A percentile compares a stretch with the other conserved stretches of the same genome.
Conservation (phyloP, 2,329 filamentous ascomycete species). For the Dryadomyces quercus-mongolicae region DNA sequence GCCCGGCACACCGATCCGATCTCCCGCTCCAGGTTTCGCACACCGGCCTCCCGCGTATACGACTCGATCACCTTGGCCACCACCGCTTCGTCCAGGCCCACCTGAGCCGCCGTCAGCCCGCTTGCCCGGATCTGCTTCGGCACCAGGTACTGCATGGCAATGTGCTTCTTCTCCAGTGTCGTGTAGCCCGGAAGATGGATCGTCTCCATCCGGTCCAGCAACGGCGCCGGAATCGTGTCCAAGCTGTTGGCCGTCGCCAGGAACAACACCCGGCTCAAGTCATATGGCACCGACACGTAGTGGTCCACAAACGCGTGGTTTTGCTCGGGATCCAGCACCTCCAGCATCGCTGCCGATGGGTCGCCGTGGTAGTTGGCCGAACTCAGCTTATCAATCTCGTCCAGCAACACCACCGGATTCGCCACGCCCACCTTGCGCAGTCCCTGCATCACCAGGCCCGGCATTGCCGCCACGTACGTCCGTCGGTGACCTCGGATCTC, state of each 20-base stretch:
- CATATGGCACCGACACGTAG: slow-evolving; percentile 90
- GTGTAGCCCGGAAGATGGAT: slow-evolving; percentile 92
- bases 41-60: slow-evolving; percentile 92
- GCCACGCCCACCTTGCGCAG: slow-evolving; percentile 90
- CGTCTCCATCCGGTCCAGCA: slow-evolving; percentile 94
- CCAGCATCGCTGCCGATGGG: slow-evolving; percentile 92
- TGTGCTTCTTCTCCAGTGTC: slow-evolving; percentile 91
- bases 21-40: slow-evolving; percentile 91
- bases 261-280: slow-evolving; percentile 92
- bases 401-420: slow-evolving; percentile 89
- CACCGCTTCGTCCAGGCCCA: slow-evolving; percentile 69
- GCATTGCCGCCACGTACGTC: slow-evolving; percentile 99
- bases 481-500: slow-evolving; percentile 91
- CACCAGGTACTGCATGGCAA: slow-evolving; percentile 83
- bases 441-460: slow-evolving; percentile 84
- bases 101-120: slow-evolving; percentile 63
- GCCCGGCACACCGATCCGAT: slow-evolving; percentile 88
- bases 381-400: slow-evolving; percentile 97
- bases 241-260: slow-evolving; percentile 93
- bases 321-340: slow-evolving; percentile 94
- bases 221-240: slow-evolving; percentile 86
- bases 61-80: slow-evolving; percentile 91
- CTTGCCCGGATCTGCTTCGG: slow-evolving; percentile 93
- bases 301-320: slow-evolving; percentile 93
- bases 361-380: slow-evolving; percentile 88